A percentile compares a stretch with the other conserved stretches of the same genome.
Conservation (phyloP, 2,329 filamentous ascomycete species). For the Conoideocrella luteorostrata region DNA sequence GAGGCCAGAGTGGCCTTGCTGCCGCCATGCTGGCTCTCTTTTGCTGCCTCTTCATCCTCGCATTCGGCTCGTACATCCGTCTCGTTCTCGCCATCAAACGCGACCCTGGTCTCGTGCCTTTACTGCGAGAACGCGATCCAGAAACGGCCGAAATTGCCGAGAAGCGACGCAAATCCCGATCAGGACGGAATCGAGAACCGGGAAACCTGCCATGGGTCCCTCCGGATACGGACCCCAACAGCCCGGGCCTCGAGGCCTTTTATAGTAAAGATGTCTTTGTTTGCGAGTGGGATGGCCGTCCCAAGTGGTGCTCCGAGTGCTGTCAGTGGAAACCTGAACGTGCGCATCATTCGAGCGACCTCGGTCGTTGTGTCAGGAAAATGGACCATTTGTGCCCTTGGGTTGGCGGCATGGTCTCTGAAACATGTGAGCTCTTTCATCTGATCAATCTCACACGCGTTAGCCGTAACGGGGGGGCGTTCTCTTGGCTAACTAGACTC, state of each 20-base stretch:
- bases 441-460: too few relatives aligned
- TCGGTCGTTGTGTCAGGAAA: conserved; percentile 74
- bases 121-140: conserved; percentile 33
- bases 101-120: conserved; percentile 68
- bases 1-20: conserved; percentile 48
- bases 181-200: conserved; percentile 14
- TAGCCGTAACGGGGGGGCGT: too few relatives aligned
- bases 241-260: conserved; percentile 65
- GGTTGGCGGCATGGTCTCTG: conserved; percentile 89
- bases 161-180: conserved; percentile 8
- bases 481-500: background rate
- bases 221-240: conserved; percentile 48
- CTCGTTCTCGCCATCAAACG: conserved; percentile 60
- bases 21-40: conserved; percentile 67
- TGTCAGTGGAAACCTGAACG: conserved; percentile 84
- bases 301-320: conserved; percentile 79
- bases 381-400: conserved; percentile 97
- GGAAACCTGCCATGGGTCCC: conserved; percentile 25
- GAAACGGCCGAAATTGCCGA: conserved; percentile 20
- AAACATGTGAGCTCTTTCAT: conserved; percentile 54
- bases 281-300: conserved; percentile 77
- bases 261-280: conserved; percentile 79
- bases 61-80: conserved; percentile 63
- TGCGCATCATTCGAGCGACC: conserved; percentile 77
- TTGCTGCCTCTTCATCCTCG: conserved; percentile 62